phyloP scores from a whole-genome alignment of 106 monocot genomes.

The Xerophyta viscosa region DNA sequence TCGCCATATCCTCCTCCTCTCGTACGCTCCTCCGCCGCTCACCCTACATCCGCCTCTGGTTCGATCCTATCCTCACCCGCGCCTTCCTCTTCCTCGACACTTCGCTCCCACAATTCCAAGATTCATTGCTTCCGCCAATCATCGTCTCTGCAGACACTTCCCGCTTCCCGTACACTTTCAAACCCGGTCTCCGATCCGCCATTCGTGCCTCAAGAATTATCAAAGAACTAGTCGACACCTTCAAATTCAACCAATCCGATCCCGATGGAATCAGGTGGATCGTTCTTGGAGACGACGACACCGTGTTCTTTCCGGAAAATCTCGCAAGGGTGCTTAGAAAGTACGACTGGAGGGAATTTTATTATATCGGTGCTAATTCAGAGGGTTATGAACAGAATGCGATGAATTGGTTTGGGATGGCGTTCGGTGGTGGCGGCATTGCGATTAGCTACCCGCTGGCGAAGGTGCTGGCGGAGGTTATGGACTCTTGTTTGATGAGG shows the following conservation, averaged over 20 bases:
- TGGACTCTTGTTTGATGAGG: constrained; percentile 75
- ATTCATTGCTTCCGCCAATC: constrained; percentile 10
- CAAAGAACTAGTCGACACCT: constrained; percentile 31
- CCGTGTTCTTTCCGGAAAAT: constrained; percentile 70
- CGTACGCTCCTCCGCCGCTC: constrained; percentile 27
- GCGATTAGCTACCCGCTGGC: constrained; percentile 79
- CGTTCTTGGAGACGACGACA: constrained; percentile 91
- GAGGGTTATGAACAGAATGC: constrained; percentile 63
- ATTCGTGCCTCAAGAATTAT: constrained; percentile 51
- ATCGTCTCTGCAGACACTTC: constrained; percentile 33
- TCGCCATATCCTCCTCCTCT: constrained; percentile 67
- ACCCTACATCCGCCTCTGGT: constrained; percentile 58
- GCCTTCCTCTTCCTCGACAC: constrained; percentile 56
- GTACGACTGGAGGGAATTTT: constrained; percentile 52
- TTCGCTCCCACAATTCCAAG: background rate
- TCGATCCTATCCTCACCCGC: constrained; percentile 18
- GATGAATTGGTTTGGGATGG: constrained; percentile 63
- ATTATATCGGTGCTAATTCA: constrained; percentile 66
- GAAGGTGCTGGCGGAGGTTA: constrained; percentile 42
- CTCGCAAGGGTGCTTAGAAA: constrained; percentile 39
- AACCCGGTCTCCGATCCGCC: constrained; percentile 52
- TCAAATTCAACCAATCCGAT: background rate
- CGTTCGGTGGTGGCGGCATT: constrained; percentile 79
- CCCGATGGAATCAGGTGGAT: constrained; percentile 45
- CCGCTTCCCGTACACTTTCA: constrained; percentile 50